These are phyloP conservation scores for Blepharisma stoltei DNA, from an alignment of 73 alveolate genomes.

Conservation along the genomic window DNA sequence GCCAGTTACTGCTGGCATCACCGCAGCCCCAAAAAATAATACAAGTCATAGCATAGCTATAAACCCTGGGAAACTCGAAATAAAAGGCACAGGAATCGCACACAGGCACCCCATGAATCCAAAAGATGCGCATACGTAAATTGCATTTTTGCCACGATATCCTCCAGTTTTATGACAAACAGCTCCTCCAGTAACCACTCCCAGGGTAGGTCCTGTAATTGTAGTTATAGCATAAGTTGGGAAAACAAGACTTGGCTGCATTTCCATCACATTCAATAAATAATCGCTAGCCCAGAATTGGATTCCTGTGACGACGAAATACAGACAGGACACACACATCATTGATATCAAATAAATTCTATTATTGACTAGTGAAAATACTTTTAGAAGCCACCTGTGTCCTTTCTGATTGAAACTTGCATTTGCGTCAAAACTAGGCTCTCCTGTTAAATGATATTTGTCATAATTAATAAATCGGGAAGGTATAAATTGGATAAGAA, in stretches of 20 bases:
- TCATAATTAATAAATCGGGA: conserved; percentile 57
- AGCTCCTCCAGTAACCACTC: conserved; percentile 87
- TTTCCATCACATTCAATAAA: conserved; percentile 56
- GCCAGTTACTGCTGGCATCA: conserved; percentile 93
- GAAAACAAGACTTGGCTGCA: conserved; percentile 64
- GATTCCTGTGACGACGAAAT: conserved; percentile 90
- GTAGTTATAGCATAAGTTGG: conserved; percentile 61
- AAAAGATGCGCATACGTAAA: conserved; percentile 72
- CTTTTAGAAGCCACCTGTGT: conserved; percentile 27
- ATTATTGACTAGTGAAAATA: conserved; percentile 34
- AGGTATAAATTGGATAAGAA: conserved; percentile 64
- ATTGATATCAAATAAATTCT: conserved; percentile 68
- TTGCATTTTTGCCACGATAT: conserved; percentile 87
- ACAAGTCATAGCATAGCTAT: conserved; percentile 78
- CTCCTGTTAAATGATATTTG: conserved; percentile 53
- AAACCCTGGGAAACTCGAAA: conserved; percentile 52
- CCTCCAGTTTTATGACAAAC: conserved; percentile 87
- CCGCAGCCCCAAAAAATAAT: conserved; percentile 91
- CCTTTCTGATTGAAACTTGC: conserved; percentile 29
- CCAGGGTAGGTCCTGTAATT: conserved; percentile 88
- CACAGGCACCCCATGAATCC: conserved; percentile 73
- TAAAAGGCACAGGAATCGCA: conserved; percentile 82
- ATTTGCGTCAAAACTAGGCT: conserved; percentile 36
- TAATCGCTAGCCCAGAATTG: conserved; percentile 89
- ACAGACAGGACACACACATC: conserved; percentile 74